Evolutionary conservation across 106 monocot species (phyloP), one percentile per base, ranked within the genome.

Genomic region (Hemerocallis citrina): DNA sequence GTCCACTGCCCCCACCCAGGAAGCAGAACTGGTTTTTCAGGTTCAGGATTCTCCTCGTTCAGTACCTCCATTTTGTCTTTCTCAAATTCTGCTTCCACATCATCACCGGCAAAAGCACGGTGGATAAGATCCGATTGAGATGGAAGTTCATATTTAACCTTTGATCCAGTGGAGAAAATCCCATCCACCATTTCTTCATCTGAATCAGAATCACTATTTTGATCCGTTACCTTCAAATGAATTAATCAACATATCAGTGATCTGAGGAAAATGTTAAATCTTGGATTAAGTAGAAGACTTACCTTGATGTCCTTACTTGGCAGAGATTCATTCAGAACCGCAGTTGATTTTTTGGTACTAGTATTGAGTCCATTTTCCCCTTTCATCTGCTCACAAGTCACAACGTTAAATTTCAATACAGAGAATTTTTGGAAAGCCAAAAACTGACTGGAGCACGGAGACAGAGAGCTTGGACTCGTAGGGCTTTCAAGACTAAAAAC

Each of bases 1-100:
- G 87, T 87, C 96, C 96, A 96, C 48, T 96, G 87, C 31, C 96
- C 96, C 96, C 96, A 96, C n/a, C 96, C 96, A 61, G 96, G 96
- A 57, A 96, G 71, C 19, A 84, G 34, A 69, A 74, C 79, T 35
- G 96, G 90, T 55, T 91, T 87, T 62, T 96, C 96, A n/a, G 90
- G 90, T 75, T 96, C 90, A 55, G 90, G 90, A 60, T 81, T 84
- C 66, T 96, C 95, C 61, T 81, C 86, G 54, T 86, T 76, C 41
- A 96, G 78, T 34, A 66, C 43, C 48, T 90, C 74, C 72, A 81
- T 34, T 62, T 96, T 96, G 30, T 84, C 78, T 45, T 77, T 96
- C 65, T 96, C 84, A 70, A 96, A 96, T 56, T 91, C 90, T 25
- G 58, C 70, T 61, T 86, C 87, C 58, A 96, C 84, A 74, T 91